Conservation (phyloP, 345 rosid species). For the Abelmoschus esculentus region DNA sequence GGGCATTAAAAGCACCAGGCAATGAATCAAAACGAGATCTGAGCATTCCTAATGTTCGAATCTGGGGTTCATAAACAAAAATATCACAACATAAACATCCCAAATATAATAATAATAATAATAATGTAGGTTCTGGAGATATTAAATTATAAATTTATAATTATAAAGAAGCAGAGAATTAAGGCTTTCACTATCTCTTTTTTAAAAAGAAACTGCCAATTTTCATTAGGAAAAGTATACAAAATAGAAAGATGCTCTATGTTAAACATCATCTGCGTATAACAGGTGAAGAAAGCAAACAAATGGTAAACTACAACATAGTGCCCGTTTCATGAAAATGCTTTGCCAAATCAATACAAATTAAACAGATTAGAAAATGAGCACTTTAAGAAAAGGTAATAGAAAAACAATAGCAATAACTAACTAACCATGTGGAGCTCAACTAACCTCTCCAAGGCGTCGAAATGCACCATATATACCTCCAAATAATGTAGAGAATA, state of each 20-base stretch:
- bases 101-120: background rate
- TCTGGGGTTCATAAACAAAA: slow-evolving; percentile 38
- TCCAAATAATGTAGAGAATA: slow-evolving; percentile 92
- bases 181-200: background rate
- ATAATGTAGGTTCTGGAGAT: background rate
- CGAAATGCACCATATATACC: slow-evolving; percentile 99
- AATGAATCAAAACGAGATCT: slow-evolving; percentile 85
- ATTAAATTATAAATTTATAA: background rate
- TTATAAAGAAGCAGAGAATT: background rate
- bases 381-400: background rate
- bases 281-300: background rate
- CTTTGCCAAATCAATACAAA: background rate
- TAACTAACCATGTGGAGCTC: slow-evolving; percentile 2
- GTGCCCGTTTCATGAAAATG: background rate
- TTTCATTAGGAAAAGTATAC: background rate
- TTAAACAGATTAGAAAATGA: background rate
- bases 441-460: slow-evolving; percentile 93
- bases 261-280: background rate
- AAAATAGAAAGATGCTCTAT: background rate
- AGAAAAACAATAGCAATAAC: background rate
- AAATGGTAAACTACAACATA: background rate
- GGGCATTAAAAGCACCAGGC: slow-evolving; percentile 83
- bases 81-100: slow-evolving; percentile 5
- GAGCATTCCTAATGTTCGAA: slow-evolving; percentile 97
- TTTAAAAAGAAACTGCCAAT: background rate